Evolutionary conservation across 768 basidiomycete genomes (phyloP), one percentile per base, ranked within the genome.

Genomic region (Pulveroboletus sp.): DNA sequence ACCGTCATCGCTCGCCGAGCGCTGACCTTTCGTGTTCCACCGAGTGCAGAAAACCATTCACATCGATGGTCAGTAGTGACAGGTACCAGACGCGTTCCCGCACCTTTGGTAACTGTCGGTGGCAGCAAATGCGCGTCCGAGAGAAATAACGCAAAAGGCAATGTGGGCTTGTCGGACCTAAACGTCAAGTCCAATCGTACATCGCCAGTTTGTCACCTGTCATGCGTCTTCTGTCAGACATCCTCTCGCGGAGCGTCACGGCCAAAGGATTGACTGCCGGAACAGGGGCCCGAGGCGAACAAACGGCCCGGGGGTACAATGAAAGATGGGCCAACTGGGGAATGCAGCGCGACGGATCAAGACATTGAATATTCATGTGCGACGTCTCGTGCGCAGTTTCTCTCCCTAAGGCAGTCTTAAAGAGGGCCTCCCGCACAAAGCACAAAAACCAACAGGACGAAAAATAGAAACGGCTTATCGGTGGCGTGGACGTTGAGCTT

Each of bases 391-490:
- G 30, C 17, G 31, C 19, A 12, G 12, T 19, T 30, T 37, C 45
- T 39, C 12, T 47, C 31, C 14, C 24, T 40, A 43, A 29, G 35
- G 43, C 8, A 37, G 34, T 27, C 9, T 41, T 12, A 42, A 34
- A 51, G 36, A n/a, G 27, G 23, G 43, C 4, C 6, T 29, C 27
- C 27, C 27, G 6, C 27, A 29, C 6, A 12, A 29, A 35, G 17
- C 24, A 19, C 17, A 14, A 13, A n/a, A 30, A n/a, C 14, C 9
- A 9, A 24, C 5, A 11, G 38, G 19, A 12, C 6, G 27, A 29
- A 29, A 27, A 29, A 12, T 16, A 7, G 19, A 26, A 13, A 6
- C 6, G 36, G 16, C 51, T 61, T 64, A 64, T 64, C 62, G 50
- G 51, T 54, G 43, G 44, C 34, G 22, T 13, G 46, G 17, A 19